Base-by-base conservation (phyloP, 2,329 filamentous ascomycete genomes). In the Colletotrichum australisinense region DNA sequence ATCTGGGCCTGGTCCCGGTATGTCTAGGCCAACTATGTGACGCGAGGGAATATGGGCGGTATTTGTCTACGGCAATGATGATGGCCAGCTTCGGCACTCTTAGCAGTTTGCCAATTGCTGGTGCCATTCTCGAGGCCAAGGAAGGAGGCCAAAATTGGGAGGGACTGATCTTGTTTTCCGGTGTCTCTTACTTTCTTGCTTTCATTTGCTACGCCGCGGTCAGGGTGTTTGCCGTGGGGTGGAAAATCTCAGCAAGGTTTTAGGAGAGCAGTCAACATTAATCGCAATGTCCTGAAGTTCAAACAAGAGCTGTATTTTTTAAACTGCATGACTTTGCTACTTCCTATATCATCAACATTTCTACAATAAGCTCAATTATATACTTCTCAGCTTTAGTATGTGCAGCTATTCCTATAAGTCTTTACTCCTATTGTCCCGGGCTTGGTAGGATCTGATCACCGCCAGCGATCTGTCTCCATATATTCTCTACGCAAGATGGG, bases 21-120 rank as follows among this genome's bases (percentile, higher is more conserved):
- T 96, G 94, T 77, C 88, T 97, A 1, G 93, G 94, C 1, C 94
- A 96, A 82, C 86, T 97, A 16, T 97, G 94, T 80, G 90, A 92
- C 42, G 92, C 93, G 3, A 88, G 92, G 66, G 87, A 95, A 63
- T 97, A 95, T 76, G 94, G 93, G 0, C 86, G 93, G 22, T 94
- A 93, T 78, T 94, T 93, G 78, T 92, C 93, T 1, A 95, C 93
- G 0, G 92, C 92, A 68, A 95, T 95, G 80, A 95, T 93, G 67
- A 86, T 95, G 53, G 94, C 94, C 24, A 93, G 91, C 75, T 93
- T 96, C 76, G 93, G 93, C 74, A 92, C 86, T 1, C 79, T 88
- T 4, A 86, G 82, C 67, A 87, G 86, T 64, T 78, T 87, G 1
- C 81, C 87, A 30, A 83, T 88, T 14, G 86, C 83, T 0, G 86